Conservation (phyloP, 768 basidiomycete species). For the Amanita inopinata region DNA sequence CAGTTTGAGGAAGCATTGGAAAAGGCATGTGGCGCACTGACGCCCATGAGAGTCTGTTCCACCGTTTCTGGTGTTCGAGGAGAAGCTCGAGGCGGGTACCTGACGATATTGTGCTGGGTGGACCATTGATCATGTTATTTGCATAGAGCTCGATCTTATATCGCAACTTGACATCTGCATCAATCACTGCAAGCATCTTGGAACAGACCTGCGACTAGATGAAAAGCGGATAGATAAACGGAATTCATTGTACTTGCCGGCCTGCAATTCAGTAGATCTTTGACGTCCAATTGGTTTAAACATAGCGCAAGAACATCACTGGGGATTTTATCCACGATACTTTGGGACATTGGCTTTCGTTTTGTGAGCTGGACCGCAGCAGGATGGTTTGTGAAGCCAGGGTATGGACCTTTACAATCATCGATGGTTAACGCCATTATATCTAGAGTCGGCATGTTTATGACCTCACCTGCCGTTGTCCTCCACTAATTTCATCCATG, state of each 20-base stretch:
- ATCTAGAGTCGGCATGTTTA: not conserved
- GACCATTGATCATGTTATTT: conserved; percentile 9
- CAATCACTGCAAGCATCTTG: not conserved
- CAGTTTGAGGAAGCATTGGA: not conserved
- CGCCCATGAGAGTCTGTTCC: conserved; percentile 9
- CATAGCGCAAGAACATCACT: conserved; percentile 2
- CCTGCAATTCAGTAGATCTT: conserved; percentile 5
- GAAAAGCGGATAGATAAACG: not conserved
- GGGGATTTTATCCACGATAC: not conserved
- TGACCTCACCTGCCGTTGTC: conserved; percentile 2
- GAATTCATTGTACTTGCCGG: not conserved
- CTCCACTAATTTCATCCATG: not conserved
- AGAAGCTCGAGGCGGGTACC: conserved; percentile 8
- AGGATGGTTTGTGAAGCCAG: too few species aligned
- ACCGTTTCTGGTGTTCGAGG: conserved; percentile 9
- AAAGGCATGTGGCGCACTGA: not conserved
- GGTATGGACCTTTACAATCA: not conserved
- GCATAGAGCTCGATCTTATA: conserved; percentile 13
- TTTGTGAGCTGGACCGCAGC: too few species aligned
- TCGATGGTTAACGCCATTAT: not conserved
- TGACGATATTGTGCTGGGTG: not conserved
- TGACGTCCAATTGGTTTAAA: not conserved
- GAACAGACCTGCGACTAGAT: conserved; percentile 5
- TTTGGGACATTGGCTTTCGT: too few species aligned
- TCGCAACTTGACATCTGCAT: conserved; percentile 8